A percentile compares a stretch with the other conserved stretches of the same genome.
Conservation (phyloP, 495 filamentous ascomycete species). For the Cercophora sp. region DNA sequence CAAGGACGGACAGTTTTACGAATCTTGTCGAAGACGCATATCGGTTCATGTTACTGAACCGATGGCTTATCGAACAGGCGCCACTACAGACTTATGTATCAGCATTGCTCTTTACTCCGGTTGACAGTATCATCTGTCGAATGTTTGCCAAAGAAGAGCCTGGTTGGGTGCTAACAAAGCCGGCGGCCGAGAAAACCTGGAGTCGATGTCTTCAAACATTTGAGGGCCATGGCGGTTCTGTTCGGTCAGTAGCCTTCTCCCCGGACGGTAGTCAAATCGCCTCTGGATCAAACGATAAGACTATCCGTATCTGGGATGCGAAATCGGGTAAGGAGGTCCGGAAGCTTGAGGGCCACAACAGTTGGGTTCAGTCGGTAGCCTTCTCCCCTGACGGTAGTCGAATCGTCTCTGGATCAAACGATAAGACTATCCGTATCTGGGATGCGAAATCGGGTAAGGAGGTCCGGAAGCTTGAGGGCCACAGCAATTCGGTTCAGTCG, state of each 20-base stretch:
- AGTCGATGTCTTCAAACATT: slow-evolving; percentile 4
- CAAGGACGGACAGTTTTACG: background rate
- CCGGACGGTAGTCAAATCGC: background rate
- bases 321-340: background rate
- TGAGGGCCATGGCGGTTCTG: background rate
- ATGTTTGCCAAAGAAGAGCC: slow-evolving; percentile 13
- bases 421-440: slow-evolving; percentile 36
- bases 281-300: background rate
- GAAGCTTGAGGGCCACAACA: background rate
- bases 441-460: slow-evolving; percentile 49
- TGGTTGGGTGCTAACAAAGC: slow-evolving; percentile 19
- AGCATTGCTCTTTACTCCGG: slow-evolving; percentile 14
- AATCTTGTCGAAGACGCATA: slow-evolving; percentile 16
- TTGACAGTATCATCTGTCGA: slow-evolving; percentile 13
- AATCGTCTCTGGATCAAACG: slow-evolving; percentile 27
- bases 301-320: background rate
- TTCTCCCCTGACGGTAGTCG: slow-evolving; percentile 13
- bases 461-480: background rate
- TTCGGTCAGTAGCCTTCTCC: background rate
- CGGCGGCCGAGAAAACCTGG: slow-evolving; percentile 8
- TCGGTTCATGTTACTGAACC: slow-evolving; percentile 29
- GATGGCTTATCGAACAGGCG: slow-evolving; percentile 21
- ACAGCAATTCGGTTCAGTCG: background rate
- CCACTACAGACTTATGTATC: slow-evolving; percentile 18
- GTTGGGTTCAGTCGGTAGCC: background rate